Percentiles rank a stretch among this genome's conserved stretches.
phyloP scores from a whole-genome alignment of 2,329 filamentous ascomycete species.

The Macroventuria anomochaeta region DNA sequence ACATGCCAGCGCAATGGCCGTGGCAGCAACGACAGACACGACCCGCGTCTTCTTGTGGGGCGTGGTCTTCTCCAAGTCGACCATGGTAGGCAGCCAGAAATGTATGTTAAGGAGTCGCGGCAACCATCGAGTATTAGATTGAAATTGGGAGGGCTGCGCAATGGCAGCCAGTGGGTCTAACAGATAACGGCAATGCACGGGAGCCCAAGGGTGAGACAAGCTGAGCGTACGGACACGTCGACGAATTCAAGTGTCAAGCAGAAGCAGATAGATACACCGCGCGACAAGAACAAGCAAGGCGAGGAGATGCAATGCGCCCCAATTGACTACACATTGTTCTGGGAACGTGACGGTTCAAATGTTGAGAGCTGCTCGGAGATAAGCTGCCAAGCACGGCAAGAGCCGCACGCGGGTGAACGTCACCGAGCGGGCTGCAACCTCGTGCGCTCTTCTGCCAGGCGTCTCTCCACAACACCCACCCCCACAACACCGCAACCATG shows the following conservation, averaged over 20 bases:
- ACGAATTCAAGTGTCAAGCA: neutral
- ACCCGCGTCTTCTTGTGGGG: conserved; percentile 70
- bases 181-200: conserved; percentile 19
- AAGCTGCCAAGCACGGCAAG: conserved; percentile 25
- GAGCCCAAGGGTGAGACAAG: neutral
- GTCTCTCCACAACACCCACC: conserved; percentile 17
- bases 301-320: neutral
- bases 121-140: conserved; percentile 1
- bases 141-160: conserved; percentile 17
- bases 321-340: neutral
- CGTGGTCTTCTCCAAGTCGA: conserved; percentile 37
- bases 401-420: conserved; percentile 19
- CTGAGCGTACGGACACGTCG: neutral
- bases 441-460: conserved; percentile 12
- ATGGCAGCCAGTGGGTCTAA: conserved; percentile 20
- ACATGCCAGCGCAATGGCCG: conserved; percentile 83
- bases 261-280: neutral
- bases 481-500: conserved; percentile 62
- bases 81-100: conserved; percentile 27
- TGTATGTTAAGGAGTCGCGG: conserved; percentile 22
- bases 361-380: conserved; percentile 25
- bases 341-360: neutral
- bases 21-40: conserved; percentile 84
- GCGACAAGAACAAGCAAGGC: neutral
- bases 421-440: conserved; percentile 23